Evolutionary conservation across 2,329 filamentous ascomycete genomes (phyloP), one percentile per base, ranked within the genome.

Genomic region (Fusarium ramigenum): DNA sequence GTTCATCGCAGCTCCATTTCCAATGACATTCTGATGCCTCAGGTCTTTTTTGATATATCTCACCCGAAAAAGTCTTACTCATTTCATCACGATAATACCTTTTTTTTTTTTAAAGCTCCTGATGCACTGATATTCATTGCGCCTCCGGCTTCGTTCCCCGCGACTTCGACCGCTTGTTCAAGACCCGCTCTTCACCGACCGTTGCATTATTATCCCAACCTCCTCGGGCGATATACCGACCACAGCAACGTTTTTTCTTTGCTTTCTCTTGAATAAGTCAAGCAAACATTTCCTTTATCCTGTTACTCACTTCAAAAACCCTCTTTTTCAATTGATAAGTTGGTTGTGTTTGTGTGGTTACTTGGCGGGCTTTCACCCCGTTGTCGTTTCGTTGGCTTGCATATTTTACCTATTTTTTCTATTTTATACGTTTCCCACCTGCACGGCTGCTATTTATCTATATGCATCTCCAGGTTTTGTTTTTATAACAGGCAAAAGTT

Each of bases 121-220:
- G 34, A 50, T 67, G 58, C 57, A 61, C 57, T 72, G 58, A 63
- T 60, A 57, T 61, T 67, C 34, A 54, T 69, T 74, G 50, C 63
- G 43, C 57, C 64, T 58, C 67, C 70, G 73, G 72, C 69, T 63
- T 76, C 56, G 62, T 67, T 74, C 66, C 69, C 69, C 54, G 57
- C 44, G 52, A 63, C 57, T 66, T 74, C 72, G 74, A 75, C 73
- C 70, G 68, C 71, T 75, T 63, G 63, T 74, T 61, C 60, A 74
- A 71, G 76, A 77, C 76, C 75, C 76, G 74, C 76, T 75, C 69
- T 65, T 75, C 72, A 74, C 72, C 72, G 72, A 75, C 72, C 72
- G 72, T 72, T 75, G 62, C 66, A 69, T 49, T 52, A 64, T 60
- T 62, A 69, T 75, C 75, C 76, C 76, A 77, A 57, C 74, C 76